Evolutionary conservation across 2,329 filamentous ascomycete genomes (phyloP).

Genomic region (Myriosclerotinia duriaeana): DNA sequence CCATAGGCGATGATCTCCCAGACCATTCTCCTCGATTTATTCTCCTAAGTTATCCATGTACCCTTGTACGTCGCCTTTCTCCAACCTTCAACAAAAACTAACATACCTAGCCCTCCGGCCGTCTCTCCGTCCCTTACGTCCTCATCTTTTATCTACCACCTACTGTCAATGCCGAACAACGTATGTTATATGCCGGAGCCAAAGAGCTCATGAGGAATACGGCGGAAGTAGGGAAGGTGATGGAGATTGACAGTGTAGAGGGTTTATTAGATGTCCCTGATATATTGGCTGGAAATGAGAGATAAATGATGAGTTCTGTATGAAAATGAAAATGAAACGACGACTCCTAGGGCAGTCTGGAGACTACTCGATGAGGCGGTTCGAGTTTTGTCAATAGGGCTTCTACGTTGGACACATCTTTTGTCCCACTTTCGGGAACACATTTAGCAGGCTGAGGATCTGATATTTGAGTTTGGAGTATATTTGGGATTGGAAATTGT

Average conservation of each 20-base stretch:
- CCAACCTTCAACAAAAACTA: constrained; percentile 24
- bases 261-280: constrained; percentile 80
- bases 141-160: constrained; percentile 92
- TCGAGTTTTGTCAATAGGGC: not conserved
- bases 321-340: not conserved
- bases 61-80: constrained; percentile 57
- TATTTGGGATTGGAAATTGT: not conserved
- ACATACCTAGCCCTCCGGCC: constrained; percentile 66
- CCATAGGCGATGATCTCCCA: constrained; percentile 84
- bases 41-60: constrained; percentile 86
- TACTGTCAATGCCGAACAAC: constrained; percentile 81
- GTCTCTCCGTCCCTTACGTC: constrained; percentile 87
- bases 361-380: not conserved
- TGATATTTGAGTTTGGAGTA: not conserved
- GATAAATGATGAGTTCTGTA: not conserved
- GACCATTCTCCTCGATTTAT: constrained; percentile 90
- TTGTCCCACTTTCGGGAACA: not conserved
- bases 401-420: not conserved
- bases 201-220: constrained; percentile 95
- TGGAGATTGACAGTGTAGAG: constrained; percentile 79
- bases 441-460: not conserved
- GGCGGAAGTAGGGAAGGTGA: constrained; percentile 81
- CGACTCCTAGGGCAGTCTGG: not conserved
- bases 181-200: constrained; percentile 93
- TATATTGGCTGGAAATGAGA: constrained; percentile 48